Percentiles rank a stretch among this genome's conserved stretches.
Evolutionary conservation across 805 yeast species (phyloP).

Genomic region (Helenozyma baotianmanensis): DNA sequence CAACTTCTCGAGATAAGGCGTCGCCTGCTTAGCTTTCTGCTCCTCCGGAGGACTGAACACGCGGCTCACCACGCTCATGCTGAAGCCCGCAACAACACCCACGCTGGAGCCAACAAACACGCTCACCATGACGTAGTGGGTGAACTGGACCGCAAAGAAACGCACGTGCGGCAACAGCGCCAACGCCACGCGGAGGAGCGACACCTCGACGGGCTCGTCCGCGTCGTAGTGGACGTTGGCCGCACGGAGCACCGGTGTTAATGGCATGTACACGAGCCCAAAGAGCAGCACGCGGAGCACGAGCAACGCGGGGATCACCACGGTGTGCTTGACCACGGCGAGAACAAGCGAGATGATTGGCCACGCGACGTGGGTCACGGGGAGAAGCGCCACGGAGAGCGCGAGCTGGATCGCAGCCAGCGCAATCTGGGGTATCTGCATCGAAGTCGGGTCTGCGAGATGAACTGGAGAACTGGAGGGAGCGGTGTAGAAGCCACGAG

Average conservation of each 20-base stretch:
- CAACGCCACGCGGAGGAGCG: conserved; percentile 8
- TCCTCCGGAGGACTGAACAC: conserved; percentile 4
- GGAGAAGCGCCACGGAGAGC: conserved; percentile 5
- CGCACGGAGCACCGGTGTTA: conserved; percentile 10
- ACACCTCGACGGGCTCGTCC: conserved; percentile 13
- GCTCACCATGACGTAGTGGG: conserved; percentile 14
- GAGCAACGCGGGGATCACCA: conserved; percentile 11
- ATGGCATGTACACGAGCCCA: conserved; percentile 14
- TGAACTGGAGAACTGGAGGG: too few species aligned
- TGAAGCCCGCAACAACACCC: conserved; percentile 14
- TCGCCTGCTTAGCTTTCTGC: conserved; percentile 1
- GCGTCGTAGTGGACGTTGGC: conserved; percentile 9
- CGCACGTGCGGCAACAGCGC: conserved; percentile 11
- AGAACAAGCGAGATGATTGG: conserved; percentile 7
- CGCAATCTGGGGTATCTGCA: too few species aligned
- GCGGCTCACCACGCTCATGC: conserved; percentile 7
- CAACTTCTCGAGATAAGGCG: conserved; percentile 1
- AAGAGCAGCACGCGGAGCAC: conserved; percentile 14
- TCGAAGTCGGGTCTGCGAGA: too few species aligned
- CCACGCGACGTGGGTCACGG: conserved; percentile 8
- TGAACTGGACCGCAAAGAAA: conserved; percentile 8
- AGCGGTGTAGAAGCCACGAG: too few species aligned
- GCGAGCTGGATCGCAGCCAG: neutral
- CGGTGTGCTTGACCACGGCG: conserved; percentile 8
- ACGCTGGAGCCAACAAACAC: conserved; percentile 12